Conservation (phyloP, 2,329 filamentous ascomycete species). For the Tolypocladium album region DNA sequence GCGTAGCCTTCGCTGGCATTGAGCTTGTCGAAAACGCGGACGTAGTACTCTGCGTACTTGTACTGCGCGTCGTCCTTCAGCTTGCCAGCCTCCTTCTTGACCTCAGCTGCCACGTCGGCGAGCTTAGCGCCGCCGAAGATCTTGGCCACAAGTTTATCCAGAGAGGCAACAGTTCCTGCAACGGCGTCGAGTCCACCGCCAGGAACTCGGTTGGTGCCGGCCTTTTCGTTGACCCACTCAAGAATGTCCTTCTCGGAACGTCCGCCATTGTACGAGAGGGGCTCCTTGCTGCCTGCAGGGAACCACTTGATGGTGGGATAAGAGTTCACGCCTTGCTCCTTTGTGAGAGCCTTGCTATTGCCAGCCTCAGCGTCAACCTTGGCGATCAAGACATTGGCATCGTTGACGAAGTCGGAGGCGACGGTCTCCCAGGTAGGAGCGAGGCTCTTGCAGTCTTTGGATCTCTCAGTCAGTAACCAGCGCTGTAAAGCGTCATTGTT, state of each 20-base stretch:
- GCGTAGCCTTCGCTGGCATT: slow-evolving; percentile 67
- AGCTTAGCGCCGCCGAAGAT: slow-evolving; percentile 54
- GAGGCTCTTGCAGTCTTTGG: slow-evolving; percentile 85
- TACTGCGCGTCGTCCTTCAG: slow-evolving; percentile 52
- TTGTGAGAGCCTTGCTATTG: slow-evolving; percentile 68
- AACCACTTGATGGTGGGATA: slow-evolving; percentile 99
- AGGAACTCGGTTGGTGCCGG: slow-evolving; percentile 71
- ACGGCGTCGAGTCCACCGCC: slow-evolving; percentile 70
- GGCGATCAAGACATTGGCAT: slow-evolving; percentile 72
- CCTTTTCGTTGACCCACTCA: slow-evolving; percentile 75
- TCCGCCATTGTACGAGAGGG: slow-evolving; percentile 61
- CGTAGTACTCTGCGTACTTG: slow-evolving; percentile 89
- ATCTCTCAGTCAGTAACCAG: not conserved
- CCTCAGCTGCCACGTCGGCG: slow-evolving; percentile 56
- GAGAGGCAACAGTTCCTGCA: slow-evolving; percentile 71
- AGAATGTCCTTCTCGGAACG: slow-evolving; percentile 70
- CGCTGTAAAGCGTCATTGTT: not conserved
- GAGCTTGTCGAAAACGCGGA: slow-evolving; percentile 82
- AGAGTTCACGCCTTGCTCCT: slow-evolving; percentile 66
- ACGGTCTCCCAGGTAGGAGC: slow-evolving; percentile 85
- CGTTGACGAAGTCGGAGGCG: slow-evolving; percentile 68
- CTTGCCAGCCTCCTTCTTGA: slow-evolving; percentile 57
- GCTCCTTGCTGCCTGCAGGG: slow-evolving; percentile 67
- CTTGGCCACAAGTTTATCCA: slow-evolving; percentile 68
- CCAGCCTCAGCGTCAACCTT: slow-evolving; percentile 92